A percentile compares a stretch with the other conserved stretches of the same genome.
phyloP scores from a whole-genome alignment of 768 basidiomycete species.

The Rhodocollybia butyracea region DNA sequence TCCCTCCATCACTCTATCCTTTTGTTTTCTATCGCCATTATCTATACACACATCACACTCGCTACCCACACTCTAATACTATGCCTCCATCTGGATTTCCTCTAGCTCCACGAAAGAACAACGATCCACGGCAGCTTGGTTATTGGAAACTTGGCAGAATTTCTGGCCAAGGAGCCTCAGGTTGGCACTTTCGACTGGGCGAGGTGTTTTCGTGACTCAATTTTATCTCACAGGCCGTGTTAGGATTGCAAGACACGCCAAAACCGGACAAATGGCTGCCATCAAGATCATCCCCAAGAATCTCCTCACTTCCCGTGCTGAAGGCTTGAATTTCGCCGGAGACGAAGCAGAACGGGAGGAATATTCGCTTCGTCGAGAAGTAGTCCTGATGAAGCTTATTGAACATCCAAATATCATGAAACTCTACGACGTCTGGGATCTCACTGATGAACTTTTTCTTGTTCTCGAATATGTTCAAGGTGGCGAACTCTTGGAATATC shows the following conservation, averaged over 20 bases:
- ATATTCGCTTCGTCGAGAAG: slow-evolving; percentile 87
- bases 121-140: slow-evolving; percentile 69
- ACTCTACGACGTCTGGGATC: slow-evolving; percentile 97
- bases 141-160: slow-evolving; percentile 82
- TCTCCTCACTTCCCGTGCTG: slow-evolving; percentile 57
- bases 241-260: slow-evolving; percentile 83
- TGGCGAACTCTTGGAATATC: slow-evolving; percentile 92
- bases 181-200: slow-evolving; percentile 28
- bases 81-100: slow-evolving; percentile 24
- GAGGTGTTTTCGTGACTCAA: background rate
- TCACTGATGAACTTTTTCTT: slow-evolving; percentile 81
- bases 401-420: slow-evolving; percentile 94
- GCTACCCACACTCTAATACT: slow-evolving; percentile 7
- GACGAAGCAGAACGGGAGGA: slow-evolving; percentile 76
- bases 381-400: slow-evolving; percentile 96
- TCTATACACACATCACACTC: background rate
- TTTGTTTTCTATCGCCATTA: slow-evolving; percentile 2
- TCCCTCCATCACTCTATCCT: background rate
- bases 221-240: slow-evolving; percentile 68
- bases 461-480: slow-evolving; percentile 94
- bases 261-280: slow-evolving; percentile 85
- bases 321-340: slow-evolving; percentile 61
- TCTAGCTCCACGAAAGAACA: slow-evolving; percentile 22
- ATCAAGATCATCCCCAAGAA: slow-evolving; percentile 92
- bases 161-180: slow-evolving; percentile 80